Evolutionary conservation across 352 stramenopile species (phyloP), one percentile per base, ranked within the genome.

Genomic region (Phytophthora macrochlamydospora): DNA sequence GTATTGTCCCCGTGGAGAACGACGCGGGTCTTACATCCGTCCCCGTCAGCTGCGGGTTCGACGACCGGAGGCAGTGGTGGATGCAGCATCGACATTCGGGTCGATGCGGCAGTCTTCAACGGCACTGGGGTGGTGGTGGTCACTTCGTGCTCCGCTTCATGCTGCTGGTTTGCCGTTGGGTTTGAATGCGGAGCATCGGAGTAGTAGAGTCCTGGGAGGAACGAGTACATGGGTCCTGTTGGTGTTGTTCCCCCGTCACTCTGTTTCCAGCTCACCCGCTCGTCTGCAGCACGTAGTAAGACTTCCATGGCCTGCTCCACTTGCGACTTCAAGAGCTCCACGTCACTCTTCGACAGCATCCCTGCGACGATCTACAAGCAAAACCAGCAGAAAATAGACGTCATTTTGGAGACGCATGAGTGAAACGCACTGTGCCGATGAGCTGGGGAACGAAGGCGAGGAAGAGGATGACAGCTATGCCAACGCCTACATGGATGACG

Each of bases 1-100:
- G 82, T 82, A 62, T 92, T 94, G 67, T 95, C 85, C 2, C 85
- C 85, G 59, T 95, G 83, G 6, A 95, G 74, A 11, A 90, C 37
- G 1, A 95, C 46, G 1, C 63, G 76, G 14, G 70, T 62, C 24
- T 78, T 73, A 30, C 67, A 76, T 5, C 76, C 77, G 42, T 75
- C 75, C 13, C 69, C 69, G 28, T 83, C 67, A 11, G 31, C 29
- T 11, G 30, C 1, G 28, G 40, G 12, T 24, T 59, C 50, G 3
- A 56, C 14, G 53, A 43, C 28, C 13, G 35, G 18, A 24, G 28
- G 54, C n/a, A 38, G 40, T 46, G 31, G n/a, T 38, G 32, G 35
- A 50, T 45, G 55, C 12, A 18, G 13, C 8, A 56, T 51, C 30
- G 52, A 40, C 35, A 46, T 37, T 38, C 14, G 28, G 2, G 44